Conservation (phyloP, 73 alveolate genomes). For the Tetrahymena borealis region DNA sequence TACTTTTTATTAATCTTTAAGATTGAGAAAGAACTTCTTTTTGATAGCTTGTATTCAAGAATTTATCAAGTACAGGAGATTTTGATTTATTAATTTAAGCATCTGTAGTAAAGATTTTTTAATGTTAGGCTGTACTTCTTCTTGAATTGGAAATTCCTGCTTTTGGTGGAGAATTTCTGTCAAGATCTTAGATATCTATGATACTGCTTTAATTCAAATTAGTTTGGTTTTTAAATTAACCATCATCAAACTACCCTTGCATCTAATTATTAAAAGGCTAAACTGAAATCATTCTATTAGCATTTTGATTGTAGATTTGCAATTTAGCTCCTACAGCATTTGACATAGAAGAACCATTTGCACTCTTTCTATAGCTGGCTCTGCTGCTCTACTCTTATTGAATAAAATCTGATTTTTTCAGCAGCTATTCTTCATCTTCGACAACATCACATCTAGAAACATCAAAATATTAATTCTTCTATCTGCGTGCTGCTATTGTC, state of each 20-base stretch:
- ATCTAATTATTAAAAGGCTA: neutral
- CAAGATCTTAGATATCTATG: neutral
- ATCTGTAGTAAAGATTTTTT: neutral
- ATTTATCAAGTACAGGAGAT: neutral
- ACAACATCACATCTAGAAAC: neutral
- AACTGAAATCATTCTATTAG: neutral
- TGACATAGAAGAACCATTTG: neutral
- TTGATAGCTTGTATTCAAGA: neutral
- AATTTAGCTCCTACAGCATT: neutral
- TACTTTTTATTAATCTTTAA: neutral
- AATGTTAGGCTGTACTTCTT: neutral
- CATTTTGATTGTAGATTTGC: neutral
- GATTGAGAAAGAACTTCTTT: neutral
- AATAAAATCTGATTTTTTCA: neutral
- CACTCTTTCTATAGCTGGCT: neutral
- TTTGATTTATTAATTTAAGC: neutral
- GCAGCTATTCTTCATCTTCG: neutral
- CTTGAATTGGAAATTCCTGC: neutral
- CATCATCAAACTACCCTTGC: neutral
- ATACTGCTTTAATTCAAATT: neutral
- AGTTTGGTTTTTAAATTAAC: neutral
- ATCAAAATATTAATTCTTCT: neutral
- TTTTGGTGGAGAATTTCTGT: neutral
- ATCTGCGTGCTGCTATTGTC: neutral
- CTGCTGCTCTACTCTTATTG: neutral